Evolutionary conservation across 192 early-diverging fungal genomes (phyloP).

Genomic region (Coemansia sp.): DNA sequence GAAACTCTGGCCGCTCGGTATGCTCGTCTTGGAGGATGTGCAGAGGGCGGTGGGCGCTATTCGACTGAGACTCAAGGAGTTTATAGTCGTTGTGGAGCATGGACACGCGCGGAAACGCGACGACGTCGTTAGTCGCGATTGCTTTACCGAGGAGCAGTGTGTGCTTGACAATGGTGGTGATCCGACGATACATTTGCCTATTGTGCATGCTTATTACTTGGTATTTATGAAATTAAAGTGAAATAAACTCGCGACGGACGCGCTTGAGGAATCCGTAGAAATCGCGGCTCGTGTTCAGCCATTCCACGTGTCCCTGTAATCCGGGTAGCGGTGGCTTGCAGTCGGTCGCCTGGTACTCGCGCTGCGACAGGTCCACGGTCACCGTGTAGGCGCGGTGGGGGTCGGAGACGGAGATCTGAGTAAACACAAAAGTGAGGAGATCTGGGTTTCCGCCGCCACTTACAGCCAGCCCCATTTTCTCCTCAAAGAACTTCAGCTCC

Average conservation of each 20-base stretch:
- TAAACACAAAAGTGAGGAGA: slow-evolving; percentile 67
- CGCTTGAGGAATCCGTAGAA: slow-evolving; percentile 74
- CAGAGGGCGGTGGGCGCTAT: slow-evolving; percentile 57
- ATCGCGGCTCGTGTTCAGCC: slow-evolving; percentile 65
- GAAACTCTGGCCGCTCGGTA: slow-evolving; percentile 73
- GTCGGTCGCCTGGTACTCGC: slow-evolving; percentile 59
- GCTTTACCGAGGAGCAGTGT: slow-evolving; percentile 45
- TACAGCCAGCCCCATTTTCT: slow-evolving; percentile 58
- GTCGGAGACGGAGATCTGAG: slow-evolving; percentile 63
- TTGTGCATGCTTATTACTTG: slow-evolving; percentile 57
- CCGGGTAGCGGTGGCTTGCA: slow-evolving; percentile 59
- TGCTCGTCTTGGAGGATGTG: slow-evolving; percentile 79
- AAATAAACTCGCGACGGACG: slow-evolving; percentile 62
- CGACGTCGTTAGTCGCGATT: slow-evolving; percentile 38
- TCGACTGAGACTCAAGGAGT: slow-evolving; percentile 56
- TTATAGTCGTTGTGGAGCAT: slow-evolving; percentile 56
- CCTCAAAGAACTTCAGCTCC: slow-evolving; percentile 62
- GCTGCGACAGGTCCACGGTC: slow-evolving; percentile 61
- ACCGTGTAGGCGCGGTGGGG: slow-evolving; percentile 58
- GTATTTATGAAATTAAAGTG: slow-evolving; percentile 58
- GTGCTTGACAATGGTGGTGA: slow-evolving; percentile 14
- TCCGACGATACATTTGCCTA: slow-evolving; percentile 41
- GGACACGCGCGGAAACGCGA: slow-evolving; percentile 55
- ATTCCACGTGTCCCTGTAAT: slow-evolving; percentile 52
- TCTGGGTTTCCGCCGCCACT: slow-evolving; percentile 45